phyloP scores from a whole-genome alignment of 164 flowering plant genomes.

The Buxus sempervirens region DNA sequence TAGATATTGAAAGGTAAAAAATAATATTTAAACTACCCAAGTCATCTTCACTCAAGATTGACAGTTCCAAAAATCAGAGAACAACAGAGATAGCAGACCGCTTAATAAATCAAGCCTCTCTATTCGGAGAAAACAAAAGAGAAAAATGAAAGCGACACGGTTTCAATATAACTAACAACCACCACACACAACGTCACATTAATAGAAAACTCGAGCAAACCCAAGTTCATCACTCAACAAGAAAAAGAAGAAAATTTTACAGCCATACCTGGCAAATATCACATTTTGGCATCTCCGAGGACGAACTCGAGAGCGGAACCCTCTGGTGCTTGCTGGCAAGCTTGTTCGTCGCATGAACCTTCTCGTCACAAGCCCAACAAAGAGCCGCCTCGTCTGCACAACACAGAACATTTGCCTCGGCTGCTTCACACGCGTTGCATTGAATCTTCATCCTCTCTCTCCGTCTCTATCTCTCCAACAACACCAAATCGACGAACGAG shows the following conservation, averaged over 20 bases:
- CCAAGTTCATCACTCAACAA: background rate
- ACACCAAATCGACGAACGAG: background rate
- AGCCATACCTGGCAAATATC: constrained; percentile 34
- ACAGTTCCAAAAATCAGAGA: too few species aligned
- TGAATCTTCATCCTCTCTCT: constrained; percentile 32
- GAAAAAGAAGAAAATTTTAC: too few species aligned
- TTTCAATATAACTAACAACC: too few species aligned
- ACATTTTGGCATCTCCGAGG: constrained; percentile 26
- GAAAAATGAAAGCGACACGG: too few species aligned
- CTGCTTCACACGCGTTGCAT: constrained; percentile 40
- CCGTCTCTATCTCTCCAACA: background rate
- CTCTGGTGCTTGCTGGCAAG: constrained; percentile 37
- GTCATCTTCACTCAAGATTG: too few species aligned
- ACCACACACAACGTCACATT: background rate
- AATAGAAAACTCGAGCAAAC: background rate
- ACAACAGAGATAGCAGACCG: too few species aligned
- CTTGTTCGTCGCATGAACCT: constrained; percentile 44
- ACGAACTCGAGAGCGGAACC: constrained; percentile 23
- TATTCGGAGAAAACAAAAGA: too few species aligned
- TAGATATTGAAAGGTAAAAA: too few species aligned
- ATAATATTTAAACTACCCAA: too few species aligned
- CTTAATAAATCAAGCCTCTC: too few species aligned
- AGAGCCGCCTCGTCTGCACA: constrained; percentile 48
- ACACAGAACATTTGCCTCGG: constrained; percentile 35
- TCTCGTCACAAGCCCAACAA: constrained; percentile 31